Base-by-base conservation (phyloP, 352 stramenopile genomes). In the Lagenidium sp. region DNA sequence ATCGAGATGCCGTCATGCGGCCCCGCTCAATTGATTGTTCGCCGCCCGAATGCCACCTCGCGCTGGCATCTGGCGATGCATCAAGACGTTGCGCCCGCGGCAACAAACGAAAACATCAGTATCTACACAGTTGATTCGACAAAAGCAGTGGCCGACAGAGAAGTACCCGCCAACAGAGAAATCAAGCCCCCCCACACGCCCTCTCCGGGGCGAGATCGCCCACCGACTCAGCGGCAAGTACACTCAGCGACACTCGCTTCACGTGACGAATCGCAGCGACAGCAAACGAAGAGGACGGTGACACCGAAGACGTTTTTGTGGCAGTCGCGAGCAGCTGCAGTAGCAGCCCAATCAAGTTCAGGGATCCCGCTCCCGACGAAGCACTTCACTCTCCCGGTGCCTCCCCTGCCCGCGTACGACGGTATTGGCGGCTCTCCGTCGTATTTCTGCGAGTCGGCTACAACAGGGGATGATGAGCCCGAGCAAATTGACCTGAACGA, bases 341-440 rank as follows among this genome's bases (percentile, higher is more conserved):
- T 18, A 19, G 6, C 34, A 31, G 32, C 15, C n/a, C n/a, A n/a
- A n/a, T n/a, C n/a, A n/a, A n/a, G n/a, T n/a, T n/a, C n/a, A n/a
- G n/a, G n/a, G n/a, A n/a, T n/a, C n/a, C n/a, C n/a, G n/a, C n/a
- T n/a, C n/a, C n/a, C n/a, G n/a, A 35, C 31, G 6, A 18, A 44
- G 12, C 21, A 4, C 22, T 24, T 23, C 24, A 28, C 6, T 21
- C 52, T 65, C 1, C 52, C 74, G 13, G 49, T 91, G 7, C 72
- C 76, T n/a, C 76, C 76, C 12, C 45, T 91, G 10, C 79, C 79
- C 67, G 76, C 76, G 5, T 89, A 91, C 49, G 76, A 91, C 50
- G 79, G 76, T 1, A 71, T 87, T 43, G 76, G 76, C 25, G 79
- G 76, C 10, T 91, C 79, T 6, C 79, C 79, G 8, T 87, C 76